Base-by-base conservation (phyloP, 225 moss, liverwort and hornwort species). In the Thuidium tamariscinum region DNA sequence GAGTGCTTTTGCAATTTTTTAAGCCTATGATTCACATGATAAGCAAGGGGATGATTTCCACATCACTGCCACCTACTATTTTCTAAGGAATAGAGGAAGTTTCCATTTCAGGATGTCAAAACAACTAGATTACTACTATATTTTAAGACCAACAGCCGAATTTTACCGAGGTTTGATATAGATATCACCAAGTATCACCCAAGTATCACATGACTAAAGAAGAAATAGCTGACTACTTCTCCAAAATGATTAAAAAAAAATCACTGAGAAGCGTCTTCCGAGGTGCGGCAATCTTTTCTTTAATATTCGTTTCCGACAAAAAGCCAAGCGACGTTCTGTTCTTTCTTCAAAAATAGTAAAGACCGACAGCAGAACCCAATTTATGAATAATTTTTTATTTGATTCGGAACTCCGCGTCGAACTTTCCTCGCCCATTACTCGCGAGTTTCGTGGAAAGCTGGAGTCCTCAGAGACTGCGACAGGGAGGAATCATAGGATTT, bases 1-100 rank as follows among this genome's bases (percentile, higher is more conserved):
- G 59, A 59, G 57, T 22, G 57, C 23, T 57, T 57, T 23, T 57
- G 57, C 3, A 57, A 18, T 10, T 23, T 57, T 56, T 22, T 57
- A 23, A 23, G 57, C 57, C 23, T 10, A 23, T 23, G 57, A 23
- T 22, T 23, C 16, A 55, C 20, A 55, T n/a, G n/a, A n/a, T n/a
- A n/a, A n/a, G n/a, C n/a, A n/a, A n/a, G n/a, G n/a, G n/a, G n/a
- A n/a, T n/a, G n/a, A n/a, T n/a, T n/a, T n/a, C n/a, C n/a, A n/a
- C n/a, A n/a, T n/a, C n/a, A n/a, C n/a, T n/a, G n/a, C n/a, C n/a
- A n/a, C n/a, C n/a, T n/a, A n/a, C n/a, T n/a, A n/a, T n/a, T n/a
- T n/a, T n/a, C n/a, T n/a, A n/a, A n/a, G n/a, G n/a, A n/a, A n/a
- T 19, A 8, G 13, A 41, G 0, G 2, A 25, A 41, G 1, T 39